These are phyloP conservation scores for Trypanosoma grayi DNA, from an alignment of 208 protist genomes.

Conservation along the genomic window DNA sequence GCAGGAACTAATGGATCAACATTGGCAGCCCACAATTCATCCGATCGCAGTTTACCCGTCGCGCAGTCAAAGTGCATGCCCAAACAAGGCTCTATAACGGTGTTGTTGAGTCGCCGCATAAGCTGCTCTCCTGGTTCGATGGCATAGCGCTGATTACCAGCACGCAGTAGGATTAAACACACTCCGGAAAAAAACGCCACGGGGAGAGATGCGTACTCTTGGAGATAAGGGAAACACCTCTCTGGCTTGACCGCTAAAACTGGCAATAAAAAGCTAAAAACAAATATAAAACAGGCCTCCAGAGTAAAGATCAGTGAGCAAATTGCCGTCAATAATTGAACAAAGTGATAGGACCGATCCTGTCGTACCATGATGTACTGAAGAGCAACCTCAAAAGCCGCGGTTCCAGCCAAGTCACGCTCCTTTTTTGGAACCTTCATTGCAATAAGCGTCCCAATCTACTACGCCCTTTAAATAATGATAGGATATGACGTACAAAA, in stretches of 20 bases:
- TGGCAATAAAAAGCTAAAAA: constrained; percentile 34
- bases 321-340: constrained; percentile 64
- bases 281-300: constrained; percentile 40
- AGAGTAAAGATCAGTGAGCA: constrained; percentile 65
- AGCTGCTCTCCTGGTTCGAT: constrained; percentile 79
- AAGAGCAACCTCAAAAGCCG: constrained; percentile 81
- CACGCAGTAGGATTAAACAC: constrained; percentile 59
- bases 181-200: constrained; percentile 37
- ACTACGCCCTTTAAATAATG: background rate
- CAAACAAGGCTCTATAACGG: constrained; percentile 78
- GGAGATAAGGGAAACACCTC: constrained; percentile 5
- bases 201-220: constrained; percentile 20
- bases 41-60: constrained; percentile 68
- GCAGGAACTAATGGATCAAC: constrained; percentile 1
- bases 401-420: constrained; percentile 70
- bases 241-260: constrained; percentile 33
- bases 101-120: constrained; percentile 68
- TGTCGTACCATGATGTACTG: constrained; percentile 78
- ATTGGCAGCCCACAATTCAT: constrained; percentile 28
- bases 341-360: constrained; percentile 84
- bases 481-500: background rate
- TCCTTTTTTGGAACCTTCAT: constrained; percentile 43
- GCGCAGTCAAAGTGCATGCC: constrained; percentile 70
- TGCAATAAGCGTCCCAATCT: background rate
- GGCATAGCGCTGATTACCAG: constrained; percentile 67